Base-by-base conservation (phyloP, 2,329 filamentous ascomycete genomes). In the Huntiella bhutanensis region DNA sequence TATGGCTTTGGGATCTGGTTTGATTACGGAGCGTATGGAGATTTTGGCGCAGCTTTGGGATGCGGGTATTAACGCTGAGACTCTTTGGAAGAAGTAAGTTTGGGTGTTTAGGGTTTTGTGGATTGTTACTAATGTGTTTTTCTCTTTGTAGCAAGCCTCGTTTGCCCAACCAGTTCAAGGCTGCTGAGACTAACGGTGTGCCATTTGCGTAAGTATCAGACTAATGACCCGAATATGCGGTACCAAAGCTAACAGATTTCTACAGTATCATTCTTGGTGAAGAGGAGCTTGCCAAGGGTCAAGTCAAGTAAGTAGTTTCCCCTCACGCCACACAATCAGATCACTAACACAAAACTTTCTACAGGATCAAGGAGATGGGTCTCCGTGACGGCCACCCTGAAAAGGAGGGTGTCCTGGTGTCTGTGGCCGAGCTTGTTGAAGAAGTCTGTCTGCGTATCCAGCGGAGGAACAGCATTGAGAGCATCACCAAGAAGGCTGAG, bases 41-140 rank as follows among this genome's bases (percentile, higher is more conserved):
- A 72, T 96, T 34, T 79, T 80, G 49, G 72, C 76, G 53, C 69
- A 69, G 53, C 67, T 96, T 43, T 92, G 88, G 85, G 77, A 85
- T 54, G 84, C 81, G 5, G 86, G 84, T 15, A 79, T 96, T 64
- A 93, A 87, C 72, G 80, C 87, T 49, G 87, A 96, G 60, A 94
- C 91, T 59, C 68, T 77, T 8, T 84, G 83, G 67, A 96, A 95
- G 65, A 73, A 47, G 49, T 50, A 47, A 47, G 45, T 45, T 19
- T 19, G 11, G 12, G 7, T 11, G 12, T 36, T 36, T 13, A 4
- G 34, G 34, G 34, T 36, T 36, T 36, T n/a, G 15, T 36, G 34
- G 10, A 34, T 19, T 7, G 13, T 43, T 32, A 35, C 22, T 17
- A 28, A n/a, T 3, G 12, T 15, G 12, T 19, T 22, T 34, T 38